Evolutionary conservation across 179 eudicot genomes (phyloP).

Genomic region (Actinidia arguta): DNA sequence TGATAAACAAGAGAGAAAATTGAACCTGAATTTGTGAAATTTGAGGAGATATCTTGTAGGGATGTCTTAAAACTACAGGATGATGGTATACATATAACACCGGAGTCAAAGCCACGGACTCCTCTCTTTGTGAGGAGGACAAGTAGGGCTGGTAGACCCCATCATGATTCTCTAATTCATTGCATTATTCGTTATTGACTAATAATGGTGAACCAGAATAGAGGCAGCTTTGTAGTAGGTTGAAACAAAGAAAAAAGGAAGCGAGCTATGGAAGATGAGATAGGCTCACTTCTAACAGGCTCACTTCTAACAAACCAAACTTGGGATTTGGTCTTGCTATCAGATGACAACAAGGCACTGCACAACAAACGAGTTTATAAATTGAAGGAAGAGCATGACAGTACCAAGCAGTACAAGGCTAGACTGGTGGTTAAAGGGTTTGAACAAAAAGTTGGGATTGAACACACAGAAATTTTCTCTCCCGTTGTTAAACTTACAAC

Average conservation of each 20-base stretch:
- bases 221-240: neutral
- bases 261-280: neutral
- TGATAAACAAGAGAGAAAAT: no score
- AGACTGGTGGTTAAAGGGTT: neutral
- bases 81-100: neutral
- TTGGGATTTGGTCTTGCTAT: neutral
- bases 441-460: no score
- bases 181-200: neutral
- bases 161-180: neutral
- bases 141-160: neutral
- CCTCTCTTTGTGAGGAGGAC: no score
- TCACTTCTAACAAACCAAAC: neutral
- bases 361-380: constrained; percentile 3
- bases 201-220: neutral
- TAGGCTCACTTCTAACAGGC: neutral
- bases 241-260: neutral
- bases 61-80: neutral
- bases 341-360: neutral
- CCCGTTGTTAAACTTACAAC: no score
- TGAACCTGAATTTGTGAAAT: neutral
- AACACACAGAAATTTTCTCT: no score
- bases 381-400: neutral
- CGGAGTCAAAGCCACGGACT: neutral
- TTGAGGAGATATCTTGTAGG: neutral
- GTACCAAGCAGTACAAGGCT: neutral